Evolutionary conservation across 306 rosid genomes (phyloP), one percentile per base, ranked within the genome.

Genomic region (Urtica urens): DNA sequence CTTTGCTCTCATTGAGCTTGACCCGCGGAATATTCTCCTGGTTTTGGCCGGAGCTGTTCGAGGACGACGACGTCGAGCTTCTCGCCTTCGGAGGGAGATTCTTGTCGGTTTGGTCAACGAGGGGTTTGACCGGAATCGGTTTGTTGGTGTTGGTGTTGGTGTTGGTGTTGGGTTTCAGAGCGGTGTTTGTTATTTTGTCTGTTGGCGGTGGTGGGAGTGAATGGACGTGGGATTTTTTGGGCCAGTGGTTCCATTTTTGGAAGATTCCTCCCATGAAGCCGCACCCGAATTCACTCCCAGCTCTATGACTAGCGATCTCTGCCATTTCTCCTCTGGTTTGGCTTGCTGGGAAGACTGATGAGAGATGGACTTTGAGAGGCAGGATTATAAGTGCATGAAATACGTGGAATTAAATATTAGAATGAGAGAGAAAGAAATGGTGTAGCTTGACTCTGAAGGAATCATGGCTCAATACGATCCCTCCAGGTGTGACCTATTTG

Each of bases 211-310:
- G 9, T 18, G 83, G 87, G 1, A 92, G 66, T 31, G 94, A 92
- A 68, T 80, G 79, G 31, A 86, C 86, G 34, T 83, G 71, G 26
- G 93, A 69, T 58, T 86, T 86, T 60, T 74, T 82, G 2, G 65
- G 66, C 77, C 64, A 75, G 14, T 68, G 47, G 64, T 40, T 71
- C 40, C 57, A 62, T 48, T 65, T 65, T 13, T 58, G 75, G 62
- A 86, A 78, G 54, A 92, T 55, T 49, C 72, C 78, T 6, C 78
- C 80, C 40, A 92, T 45, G 22, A 79, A 82, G 23, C 79, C 79
- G 44, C 94, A 92, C 5, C 81, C 86, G 28, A 71, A 20, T 6
- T 68, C 76, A 55, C 37, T 50, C 17, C 44, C 46, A 40, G 66
- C 67, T 38, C 58, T 65, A 54, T 58, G 55, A 63, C 63, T 35